These are phyloP conservation scores for Verticillium albo-atrum DNA, from an alignment of 2,329 filamentous ascomycete species.

Conservation along the genomic window DNA sequence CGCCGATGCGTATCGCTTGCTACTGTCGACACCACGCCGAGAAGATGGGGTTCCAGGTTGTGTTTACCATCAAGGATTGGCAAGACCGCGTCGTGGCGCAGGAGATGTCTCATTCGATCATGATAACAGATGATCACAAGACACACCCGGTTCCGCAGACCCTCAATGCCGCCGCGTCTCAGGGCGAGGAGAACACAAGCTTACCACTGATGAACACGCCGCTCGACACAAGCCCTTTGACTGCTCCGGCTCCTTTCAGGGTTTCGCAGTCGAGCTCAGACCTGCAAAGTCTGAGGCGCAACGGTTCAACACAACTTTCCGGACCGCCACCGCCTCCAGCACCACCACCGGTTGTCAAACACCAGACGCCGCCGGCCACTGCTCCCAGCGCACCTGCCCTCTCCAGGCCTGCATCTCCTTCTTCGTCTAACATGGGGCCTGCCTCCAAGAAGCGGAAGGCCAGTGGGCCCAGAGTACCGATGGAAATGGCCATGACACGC, in stretches of 20 bases:
- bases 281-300: constrained; percentile 38
- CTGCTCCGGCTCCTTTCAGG: constrained; percentile 39
- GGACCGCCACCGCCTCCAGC: constrained; percentile 33
- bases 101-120: constrained; percentile 79
- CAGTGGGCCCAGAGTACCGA: constrained; percentile 68
- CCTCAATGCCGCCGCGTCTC: constrained; percentile 2
- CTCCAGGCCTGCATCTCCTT: constrained; percentile 72
- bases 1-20: constrained; percentile 93
- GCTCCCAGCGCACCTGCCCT: constrained; percentile 24
- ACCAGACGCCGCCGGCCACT: constrained; percentile 6
- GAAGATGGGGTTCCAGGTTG: constrained; percentile 86
- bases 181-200: neutral
- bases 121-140: constrained; percentile 98
- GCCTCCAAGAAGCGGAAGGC: constrained; percentile 78
- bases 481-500: constrained; percentile 75
- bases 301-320: neutral
- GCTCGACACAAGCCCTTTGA: constrained; percentile 24
- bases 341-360: constrained; percentile 37
- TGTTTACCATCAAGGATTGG: constrained; percentile 89
- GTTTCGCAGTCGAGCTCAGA: constrained; percentile 61
- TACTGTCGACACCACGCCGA: constrained; percentile 95
- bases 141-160: constrained; percentile 54
- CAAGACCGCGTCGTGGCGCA: constrained; percentile 75
- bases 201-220: constrained; percentile 5
- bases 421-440: constrained; percentile 53